Evolutionary conservation across 805 yeast genomes (phyloP), one percentile per base, ranked within the genome.

Genomic region (Sugiyamaella chiloensis): DNA sequence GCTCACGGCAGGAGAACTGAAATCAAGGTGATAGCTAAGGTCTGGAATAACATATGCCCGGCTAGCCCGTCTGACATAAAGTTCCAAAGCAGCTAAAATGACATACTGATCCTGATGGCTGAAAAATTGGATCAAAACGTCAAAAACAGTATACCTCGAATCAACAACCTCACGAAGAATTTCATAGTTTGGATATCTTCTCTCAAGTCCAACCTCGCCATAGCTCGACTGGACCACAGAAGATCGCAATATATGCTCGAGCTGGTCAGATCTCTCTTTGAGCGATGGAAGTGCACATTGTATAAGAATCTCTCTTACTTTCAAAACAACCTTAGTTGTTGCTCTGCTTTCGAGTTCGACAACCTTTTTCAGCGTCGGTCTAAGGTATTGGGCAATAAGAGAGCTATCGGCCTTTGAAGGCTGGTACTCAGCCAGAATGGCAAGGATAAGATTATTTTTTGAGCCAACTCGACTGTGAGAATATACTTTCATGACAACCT

Each of bases 221-320:
- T 90, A 93, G 24, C 83, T 78, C 26, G 95, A 79, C 59, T 86
- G 89, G 59, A 90, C 86, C 42, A 93, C 98, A 30, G 96, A 83
- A 7, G 95, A 81, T 67, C 88, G 82, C 68, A 93, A 77, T 60
- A 93, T 93, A 67, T 91, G 97, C 72, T 95, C 98, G 63, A 93
- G 78, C 73, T 95, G 99, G 67, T 91, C 97, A 26, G 96, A 84
- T 73, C 98, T 83, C 71, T 93, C 99, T 68, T 87, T 82, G 54
- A 89, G 83, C 2, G 98, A 89, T 31, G 99, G 99, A 70, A 93
- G 76, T 24, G 98, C 88, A 66, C 97, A 93, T 74, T 90, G 96
- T 61, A 93, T 93, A 61, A 93, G 78, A 51, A 95, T 85, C 71
- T 95, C 99, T 65, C 98, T 82, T 1, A 98, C 97, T 68, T 87